Percentiles rank a stretch among this genome's conserved stretches.
Conservation (phyloP, 139 green algal genomes). For the Yamagishiella unicocca region DNA sequence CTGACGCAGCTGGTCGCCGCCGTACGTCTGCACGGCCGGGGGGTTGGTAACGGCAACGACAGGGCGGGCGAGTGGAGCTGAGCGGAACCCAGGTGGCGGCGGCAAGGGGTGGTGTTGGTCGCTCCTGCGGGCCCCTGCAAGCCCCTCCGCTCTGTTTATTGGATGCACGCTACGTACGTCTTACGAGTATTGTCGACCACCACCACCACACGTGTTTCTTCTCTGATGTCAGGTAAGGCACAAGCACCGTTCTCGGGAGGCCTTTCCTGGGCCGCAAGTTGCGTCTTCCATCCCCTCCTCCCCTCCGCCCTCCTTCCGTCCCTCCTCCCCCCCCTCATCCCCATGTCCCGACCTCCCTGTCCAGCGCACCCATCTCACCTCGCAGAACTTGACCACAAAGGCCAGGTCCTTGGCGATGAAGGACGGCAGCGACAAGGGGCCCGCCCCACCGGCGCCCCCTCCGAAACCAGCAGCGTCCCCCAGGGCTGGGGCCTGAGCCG, state of each 20-base stretch:
- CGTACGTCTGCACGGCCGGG: conserved; percentile 56
- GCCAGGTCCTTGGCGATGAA: conserved; percentile 86
- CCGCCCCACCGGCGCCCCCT: neutral
- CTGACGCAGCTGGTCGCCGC: conserved; percentile 79
- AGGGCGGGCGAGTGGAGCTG: too few species aligned
- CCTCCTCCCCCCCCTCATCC: neutral
- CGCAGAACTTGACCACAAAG: conserved; percentile 86
- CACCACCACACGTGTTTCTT: too few species aligned
- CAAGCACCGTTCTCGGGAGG: too few species aligned
- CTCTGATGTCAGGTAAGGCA: too few species aligned
- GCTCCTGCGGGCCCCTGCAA: too few species aligned
- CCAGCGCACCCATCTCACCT: conserved; percentile 41
- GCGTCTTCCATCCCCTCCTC: neutral
- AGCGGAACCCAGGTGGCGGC: too few species aligned
- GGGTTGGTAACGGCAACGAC: too few species aligned
- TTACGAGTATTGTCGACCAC: too few species aligned
- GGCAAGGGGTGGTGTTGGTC: too few species aligned
- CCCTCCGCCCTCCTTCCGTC: neutral
- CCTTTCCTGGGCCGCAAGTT: too few species aligned
- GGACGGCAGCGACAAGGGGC: conserved; percentile 33
- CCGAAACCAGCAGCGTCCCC: neutral
- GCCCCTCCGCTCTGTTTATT: too few species aligned
- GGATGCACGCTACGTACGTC: too few species aligned
- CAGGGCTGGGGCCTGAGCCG: conserved; percentile 3
- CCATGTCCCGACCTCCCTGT: neutral